Evolutionary conservation across 1,284 basidiomycete species (phyloP).

Genomic region (Puccinia sorghi): DNA sequence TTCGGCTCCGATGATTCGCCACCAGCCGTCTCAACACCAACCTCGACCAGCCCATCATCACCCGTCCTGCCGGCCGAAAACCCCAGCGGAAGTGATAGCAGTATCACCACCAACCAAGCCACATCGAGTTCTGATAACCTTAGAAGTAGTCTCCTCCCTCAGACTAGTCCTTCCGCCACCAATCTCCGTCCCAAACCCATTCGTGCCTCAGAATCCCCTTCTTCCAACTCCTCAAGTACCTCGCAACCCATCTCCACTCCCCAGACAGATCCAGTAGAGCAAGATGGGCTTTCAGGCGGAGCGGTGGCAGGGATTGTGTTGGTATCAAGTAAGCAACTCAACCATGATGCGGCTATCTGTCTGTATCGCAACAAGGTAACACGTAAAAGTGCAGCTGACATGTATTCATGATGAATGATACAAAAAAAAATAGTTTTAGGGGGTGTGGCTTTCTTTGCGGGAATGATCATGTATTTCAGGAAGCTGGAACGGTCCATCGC

Average conservation of each 20-base stretch:
- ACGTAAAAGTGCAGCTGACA: no score
- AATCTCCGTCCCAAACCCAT: background rate
- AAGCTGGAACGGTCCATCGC: slow-evolving; percentile 14
- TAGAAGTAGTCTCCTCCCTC: background rate
- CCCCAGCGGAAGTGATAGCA: background rate
- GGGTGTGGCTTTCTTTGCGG: background rate
- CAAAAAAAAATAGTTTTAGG: slow-evolving; percentile 8
- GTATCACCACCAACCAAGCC: background rate
- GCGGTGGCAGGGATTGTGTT: slow-evolving; percentile 13
- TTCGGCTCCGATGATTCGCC: background rate
- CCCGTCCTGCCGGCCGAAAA: background rate
- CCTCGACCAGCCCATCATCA: background rate
- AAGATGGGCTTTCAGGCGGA: background rate
- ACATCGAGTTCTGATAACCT: background rate
- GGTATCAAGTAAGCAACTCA: slow-evolving; percentile 6
- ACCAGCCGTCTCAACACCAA: background rate
- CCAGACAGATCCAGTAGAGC: background rate
- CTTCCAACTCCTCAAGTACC: background rate
- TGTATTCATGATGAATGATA: background rate
- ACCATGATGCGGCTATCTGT: no score
- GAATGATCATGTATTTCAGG: background rate
- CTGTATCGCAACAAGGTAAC: no score
- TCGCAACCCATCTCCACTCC: background rate
- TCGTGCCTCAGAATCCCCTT: background rate
- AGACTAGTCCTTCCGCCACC: slow-evolving; percentile 6